Base-by-base conservation (phyloP, 2,329 filamentous ascomycete species). In the Aspergillus carbonarius region DNA sequence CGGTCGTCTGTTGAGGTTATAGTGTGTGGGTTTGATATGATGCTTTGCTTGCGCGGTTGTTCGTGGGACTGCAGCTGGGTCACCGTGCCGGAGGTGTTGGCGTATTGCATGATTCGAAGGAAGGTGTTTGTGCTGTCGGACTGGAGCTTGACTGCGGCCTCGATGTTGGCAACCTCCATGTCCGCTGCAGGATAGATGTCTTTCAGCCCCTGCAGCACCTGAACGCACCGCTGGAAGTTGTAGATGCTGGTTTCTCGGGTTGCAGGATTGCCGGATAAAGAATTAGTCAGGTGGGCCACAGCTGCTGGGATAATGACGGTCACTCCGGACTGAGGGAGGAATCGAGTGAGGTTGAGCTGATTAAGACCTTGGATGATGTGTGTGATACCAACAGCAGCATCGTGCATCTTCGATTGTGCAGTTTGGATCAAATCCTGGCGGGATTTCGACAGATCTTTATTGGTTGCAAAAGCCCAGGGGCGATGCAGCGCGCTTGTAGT, bases 161-260 rank as follows among this genome's bases (percentile, higher is more conserved):
- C 71, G 1, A 75, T 68, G 30, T 72, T 71, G 17, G 69, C 70
- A 13, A 69, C 70, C 47, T 76, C 91, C 68, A 92, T 93, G 71
- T 96, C 91, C 9, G 92, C 92, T 0, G 91, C 90, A 1, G 92
- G 87, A 67, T 96, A 96, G 18, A 91, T 89, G 65, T 95, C 91
- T 37, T 91, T 87, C 12, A 96, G 81, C 61, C 87, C 88, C 70
- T 91, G 87, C 82, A 96, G 91, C 49, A 95, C 90, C 48, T 87
- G 84, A 85, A 96, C 92, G 75, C 92, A 96, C 70, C 91, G 86
- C 63, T 87, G 87, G 78, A 96, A 95, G 20, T 91, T 90, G 58
- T 86, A 83, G 34, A 91, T 83, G 42, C 89, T 91, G 47, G 83
- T 81, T 47, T 89, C 83, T 10, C 90, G 85, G 2, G 88, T 87